Evolutionary conservation across 139 green algal species (phyloP), one percentile per base, ranked within the genome.

Genomic region (Auxenochlorella pyrenoidosa): DNA sequence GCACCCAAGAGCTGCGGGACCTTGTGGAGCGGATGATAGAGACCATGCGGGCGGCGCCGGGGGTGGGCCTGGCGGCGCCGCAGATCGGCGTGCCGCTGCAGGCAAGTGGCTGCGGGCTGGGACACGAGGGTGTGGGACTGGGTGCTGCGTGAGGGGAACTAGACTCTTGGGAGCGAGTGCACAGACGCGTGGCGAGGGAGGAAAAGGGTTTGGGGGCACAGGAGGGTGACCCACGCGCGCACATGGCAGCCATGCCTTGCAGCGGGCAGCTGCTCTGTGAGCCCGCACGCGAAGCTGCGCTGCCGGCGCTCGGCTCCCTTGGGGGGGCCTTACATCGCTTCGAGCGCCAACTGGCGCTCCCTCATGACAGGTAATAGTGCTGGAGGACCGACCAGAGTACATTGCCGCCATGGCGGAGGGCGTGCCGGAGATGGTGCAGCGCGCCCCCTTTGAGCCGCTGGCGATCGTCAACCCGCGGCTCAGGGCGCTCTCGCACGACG

Each of bases 21-120:
- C 40, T 88, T n/a, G 88, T 88, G 32, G 13, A 68, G 18, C 13
- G 44, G 5, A 90, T 90, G 88, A 54, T 88, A 6, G 60, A 85
- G 18, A 79, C 78, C 22, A 90, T 90, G 88, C 47, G 88, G 12
- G 83, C 75, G 6, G 88, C 88, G 10, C 88, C 88, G 0, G 88
- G 88, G 22, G 88, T 90, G n/a, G 88, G 88, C 66, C 58, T 90
- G 32, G 88, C 88, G 16, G 88, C 83, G 16, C 88, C 88, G 24
- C 88, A 90, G 68, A 90, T 90, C 21, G 88, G 88, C 51, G 36
- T 88, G 12, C 36, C 54, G 5, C 75, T 90, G 75, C 70, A 82
- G 82, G 82, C 85, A 28, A 30, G n/a, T 24, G 47, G 12, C 13
- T 75, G 68, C 68, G 47, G 10, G 47, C 47, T 54, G 47, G 47